Evolutionary conservation across 1,284 basidiomycete genomes (phyloP).

Genomic region (Sporisorium iseilematis-ciliati): DNA sequence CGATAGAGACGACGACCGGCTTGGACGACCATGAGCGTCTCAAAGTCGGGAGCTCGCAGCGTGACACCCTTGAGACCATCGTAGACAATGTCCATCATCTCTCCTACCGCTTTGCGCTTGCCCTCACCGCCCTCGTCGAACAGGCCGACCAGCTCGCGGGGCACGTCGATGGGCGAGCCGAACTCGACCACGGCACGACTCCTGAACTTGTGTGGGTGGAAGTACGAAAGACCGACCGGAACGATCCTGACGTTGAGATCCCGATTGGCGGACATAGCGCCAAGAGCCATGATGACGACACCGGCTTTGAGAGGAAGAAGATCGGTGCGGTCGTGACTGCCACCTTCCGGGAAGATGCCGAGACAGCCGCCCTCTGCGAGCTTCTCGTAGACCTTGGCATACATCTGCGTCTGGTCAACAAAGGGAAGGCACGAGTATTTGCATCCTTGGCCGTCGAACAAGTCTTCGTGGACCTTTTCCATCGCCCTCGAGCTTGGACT

Average conservation of each 20-base stretch:
- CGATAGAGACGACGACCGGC: constrained; percentile 94
- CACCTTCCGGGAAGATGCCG: constrained; percentile 69
- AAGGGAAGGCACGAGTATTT: constrained; percentile 66
- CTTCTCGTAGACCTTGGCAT: constrained; percentile 89
- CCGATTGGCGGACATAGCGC: constrained; percentile 69
- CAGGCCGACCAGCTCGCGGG: constrained; percentile 84
- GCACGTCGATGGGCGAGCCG: constrained; percentile 89
- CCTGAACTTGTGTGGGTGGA: constrained; percentile 70
- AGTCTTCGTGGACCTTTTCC: constrained; percentile 32
- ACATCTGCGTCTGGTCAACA: constrained; percentile 94
- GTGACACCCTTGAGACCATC: constrained; percentile 98
- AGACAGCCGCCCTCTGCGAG: constrained; percentile 86
- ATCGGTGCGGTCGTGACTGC: constrained; percentile 69
- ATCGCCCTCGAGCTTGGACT: constrained; percentile 10
- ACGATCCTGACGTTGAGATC: constrained; percentile 67
- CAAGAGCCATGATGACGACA: constrained; percentile 70
- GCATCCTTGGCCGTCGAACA: constrained; percentile 41
- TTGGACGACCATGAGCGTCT: constrained; percentile 98
- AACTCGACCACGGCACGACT: constrained; percentile 87
- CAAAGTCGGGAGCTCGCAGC: constrained; percentile 94
- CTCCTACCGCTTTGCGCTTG: constrained; percentile 90
- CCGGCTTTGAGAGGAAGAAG: constrained; percentile 69
- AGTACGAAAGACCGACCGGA: constrained; percentile 69
- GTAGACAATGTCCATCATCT: constrained; percentile 91
- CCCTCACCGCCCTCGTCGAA: constrained; percentile 89